Percentiles rank a stretch among this genome's conserved stretches.
Conservation (phyloP, 306 rosid species). For the Citrullus colocynthis region DNA sequence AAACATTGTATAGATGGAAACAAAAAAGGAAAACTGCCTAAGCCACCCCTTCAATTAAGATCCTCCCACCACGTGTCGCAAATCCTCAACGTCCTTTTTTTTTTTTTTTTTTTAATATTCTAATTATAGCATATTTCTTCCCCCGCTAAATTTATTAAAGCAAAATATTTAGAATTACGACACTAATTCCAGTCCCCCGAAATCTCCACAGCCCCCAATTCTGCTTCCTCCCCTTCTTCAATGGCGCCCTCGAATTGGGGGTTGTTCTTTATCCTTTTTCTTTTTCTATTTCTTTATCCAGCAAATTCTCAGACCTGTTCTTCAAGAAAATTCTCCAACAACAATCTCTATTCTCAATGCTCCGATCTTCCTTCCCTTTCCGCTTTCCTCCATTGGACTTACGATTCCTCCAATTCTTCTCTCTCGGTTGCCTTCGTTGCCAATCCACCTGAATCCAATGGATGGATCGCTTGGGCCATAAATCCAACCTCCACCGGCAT, state of each 20-base stretch:
- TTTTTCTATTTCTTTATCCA: conserved; percentile 14
- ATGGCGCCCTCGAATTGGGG: conserved; percentile 22
- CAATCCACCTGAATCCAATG: conserved; percentile 13
- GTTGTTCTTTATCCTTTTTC: conserved; percentile 3
- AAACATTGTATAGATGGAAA: neutral
- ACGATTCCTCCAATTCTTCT: conserved; percentile 37
- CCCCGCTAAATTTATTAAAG: neutral
- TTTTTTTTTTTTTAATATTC: neutral
- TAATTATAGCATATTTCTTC: neutral
- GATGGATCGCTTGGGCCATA: conserved; percentile 71
- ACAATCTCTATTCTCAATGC: conserved; percentile 35
- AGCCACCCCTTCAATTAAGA: neutral
- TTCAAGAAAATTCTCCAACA: conserved; percentile 24
- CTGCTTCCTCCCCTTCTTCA: neutral
- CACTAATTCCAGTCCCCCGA: neutral
- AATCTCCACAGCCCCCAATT: neutral
- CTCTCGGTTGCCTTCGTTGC: conserved; percentile 54
- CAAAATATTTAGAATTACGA: neutral
- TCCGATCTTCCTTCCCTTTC: conserved; percentile 29
- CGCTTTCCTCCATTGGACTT: conserved; percentile 46
- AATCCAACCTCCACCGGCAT: conserved; percentile 43
- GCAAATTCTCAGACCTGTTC: conserved; percentile 27
- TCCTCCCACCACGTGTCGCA: neutral
- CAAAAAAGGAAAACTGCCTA: neutral
- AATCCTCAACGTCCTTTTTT: neutral